phyloP scores from a whole-genome alignment of 78 protist genomes.

The Protostelium mycophagum region DNA sequence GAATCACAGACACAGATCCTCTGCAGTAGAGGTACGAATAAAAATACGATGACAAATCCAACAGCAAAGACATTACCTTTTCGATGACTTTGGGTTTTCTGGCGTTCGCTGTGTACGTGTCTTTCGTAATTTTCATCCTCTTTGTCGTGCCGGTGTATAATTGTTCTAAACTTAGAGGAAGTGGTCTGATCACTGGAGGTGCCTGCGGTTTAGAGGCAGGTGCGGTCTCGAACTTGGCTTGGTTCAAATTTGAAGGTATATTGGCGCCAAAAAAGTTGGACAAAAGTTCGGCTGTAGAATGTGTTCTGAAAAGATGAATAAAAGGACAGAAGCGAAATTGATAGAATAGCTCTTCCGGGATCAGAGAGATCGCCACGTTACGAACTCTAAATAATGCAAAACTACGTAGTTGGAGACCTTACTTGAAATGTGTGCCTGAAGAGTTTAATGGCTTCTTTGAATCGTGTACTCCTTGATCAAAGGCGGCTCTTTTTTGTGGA shows the following conservation, averaged over 20 bases:
- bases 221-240: background rate
- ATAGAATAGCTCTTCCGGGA: background rate
- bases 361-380: too few species aligned
- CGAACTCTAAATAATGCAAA: too few species aligned
- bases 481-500: conserved; percentile 59
- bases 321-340: background rate
- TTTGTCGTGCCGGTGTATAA: conserved; percentile 35
- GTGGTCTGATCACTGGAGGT: background rate
- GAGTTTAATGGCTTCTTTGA: background rate
- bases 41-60: background rate
- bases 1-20: too few species aligned
- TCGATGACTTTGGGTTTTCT: conserved; percentile 1
- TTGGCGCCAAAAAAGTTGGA: background rate
- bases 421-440: background rate
- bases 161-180: conserved; percentile 39
- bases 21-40: too few species aligned
- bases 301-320: background rate
- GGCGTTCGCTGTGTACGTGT: conserved; percentile 3
- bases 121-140: conserved; percentile 42
- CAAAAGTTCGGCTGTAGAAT: background rate
- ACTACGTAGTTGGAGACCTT: too few species aligned
- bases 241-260: background rate
- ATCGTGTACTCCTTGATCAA: conserved; percentile 64
- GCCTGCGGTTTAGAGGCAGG: background rate
- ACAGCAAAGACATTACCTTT: background rate